phyloP scores from a whole-genome alignment of 2,329 filamentous ascomycete genomes.

The Neopestalotiopsis clavispora region DNA sequence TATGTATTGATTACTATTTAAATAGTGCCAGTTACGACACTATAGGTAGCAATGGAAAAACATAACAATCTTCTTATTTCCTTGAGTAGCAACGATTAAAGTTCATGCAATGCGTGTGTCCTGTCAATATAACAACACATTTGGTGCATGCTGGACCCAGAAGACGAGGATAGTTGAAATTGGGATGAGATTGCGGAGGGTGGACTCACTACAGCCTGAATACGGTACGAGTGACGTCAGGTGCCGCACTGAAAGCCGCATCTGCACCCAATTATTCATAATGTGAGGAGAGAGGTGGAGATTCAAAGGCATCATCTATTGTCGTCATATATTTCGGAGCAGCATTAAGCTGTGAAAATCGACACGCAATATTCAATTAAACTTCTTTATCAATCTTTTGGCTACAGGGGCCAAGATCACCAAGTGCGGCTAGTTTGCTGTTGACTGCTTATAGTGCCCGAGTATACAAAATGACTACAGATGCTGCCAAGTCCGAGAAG shows the following conservation, averaged over 20 bases:
- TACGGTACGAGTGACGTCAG: no score
- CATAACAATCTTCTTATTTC: no score
- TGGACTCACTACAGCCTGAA: neutral
- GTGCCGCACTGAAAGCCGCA: no score
- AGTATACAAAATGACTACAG: neutral
- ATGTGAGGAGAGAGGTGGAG: no score
- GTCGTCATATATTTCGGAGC: no score
- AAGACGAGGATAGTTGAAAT: neutral
- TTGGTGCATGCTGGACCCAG: neutral
- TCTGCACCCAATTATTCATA: no score
- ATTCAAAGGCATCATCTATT: no score
- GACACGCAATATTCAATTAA: no score
- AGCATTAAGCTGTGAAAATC: no score
- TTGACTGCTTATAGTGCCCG: neutral
- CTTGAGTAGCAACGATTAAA: conserved; percentile 20
- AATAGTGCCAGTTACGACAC: conserved; percentile 15
- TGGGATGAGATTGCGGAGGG: neutral
- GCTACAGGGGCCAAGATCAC: neutral
- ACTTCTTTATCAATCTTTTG: no score
- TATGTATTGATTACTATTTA: conserved; percentile 25
- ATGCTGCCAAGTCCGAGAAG: neutral
- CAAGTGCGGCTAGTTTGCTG: no score
- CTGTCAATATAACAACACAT: neutral
- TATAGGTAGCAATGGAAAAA: no score
- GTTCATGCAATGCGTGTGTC: conserved; percentile 19